Evolutionary conservation across 1,284 basidiomycete genomes (phyloP).

Genomic region (Leccinum griseonigrum): DNA sequence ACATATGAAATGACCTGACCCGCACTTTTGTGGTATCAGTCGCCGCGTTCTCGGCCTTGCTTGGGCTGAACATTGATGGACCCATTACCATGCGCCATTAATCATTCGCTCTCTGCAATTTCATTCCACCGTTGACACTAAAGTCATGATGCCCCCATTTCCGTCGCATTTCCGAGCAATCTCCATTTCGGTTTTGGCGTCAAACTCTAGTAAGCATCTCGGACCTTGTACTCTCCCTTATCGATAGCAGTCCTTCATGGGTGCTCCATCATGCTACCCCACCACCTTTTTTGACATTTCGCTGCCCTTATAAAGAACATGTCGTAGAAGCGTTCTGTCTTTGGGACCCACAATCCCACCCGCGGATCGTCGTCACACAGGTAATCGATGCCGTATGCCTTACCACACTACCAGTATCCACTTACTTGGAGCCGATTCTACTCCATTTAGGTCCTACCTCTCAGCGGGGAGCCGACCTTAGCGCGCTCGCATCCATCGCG

Average conservation of each 20-base stretch:
- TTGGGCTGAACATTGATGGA: slow-evolving; percentile 6
- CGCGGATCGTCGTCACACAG: slow-evolving; percentile 32
- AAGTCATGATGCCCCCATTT: slow-evolving; percentile 24
- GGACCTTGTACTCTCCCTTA: slow-evolving; percentile 30
- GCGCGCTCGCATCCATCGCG: slow-evolving; percentile 68
- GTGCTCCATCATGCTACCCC: slow-evolving; percentile 14
- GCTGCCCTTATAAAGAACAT: slow-evolving; percentile 34
- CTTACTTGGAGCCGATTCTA: slow-evolving; percentile 16
- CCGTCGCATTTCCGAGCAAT: slow-evolving; percentile 27
- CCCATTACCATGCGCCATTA: slow-evolving; percentile 4
- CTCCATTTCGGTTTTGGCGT: slow-evolving; percentile 18
- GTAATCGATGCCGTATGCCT: slow-evolving; percentile 26
- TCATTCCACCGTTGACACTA: slow-evolving; percentile 16
- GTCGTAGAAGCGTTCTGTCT: slow-evolving; percentile 14
- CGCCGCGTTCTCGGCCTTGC: slow-evolving; percentile 15
- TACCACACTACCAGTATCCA: slow-evolving; percentile 2
- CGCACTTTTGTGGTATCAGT: neutral
- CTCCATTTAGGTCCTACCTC: slow-evolving; percentile 40
- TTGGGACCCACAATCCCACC: slow-evolving; percentile 36
- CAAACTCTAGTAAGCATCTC: slow-evolving; percentile 17
- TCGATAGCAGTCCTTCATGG: slow-evolving; percentile 27
- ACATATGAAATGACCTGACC: slow-evolving; percentile 18
- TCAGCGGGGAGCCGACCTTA: slow-evolving; percentile 66
- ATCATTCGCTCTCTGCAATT: slow-evolving; percentile 14
- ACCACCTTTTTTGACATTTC: slow-evolving; percentile 16